These are phyloP conservation scores for Leccinum imitatum DNA, from an alignment of 768 basidiomycete species.

Conservation along the genomic window DNA sequence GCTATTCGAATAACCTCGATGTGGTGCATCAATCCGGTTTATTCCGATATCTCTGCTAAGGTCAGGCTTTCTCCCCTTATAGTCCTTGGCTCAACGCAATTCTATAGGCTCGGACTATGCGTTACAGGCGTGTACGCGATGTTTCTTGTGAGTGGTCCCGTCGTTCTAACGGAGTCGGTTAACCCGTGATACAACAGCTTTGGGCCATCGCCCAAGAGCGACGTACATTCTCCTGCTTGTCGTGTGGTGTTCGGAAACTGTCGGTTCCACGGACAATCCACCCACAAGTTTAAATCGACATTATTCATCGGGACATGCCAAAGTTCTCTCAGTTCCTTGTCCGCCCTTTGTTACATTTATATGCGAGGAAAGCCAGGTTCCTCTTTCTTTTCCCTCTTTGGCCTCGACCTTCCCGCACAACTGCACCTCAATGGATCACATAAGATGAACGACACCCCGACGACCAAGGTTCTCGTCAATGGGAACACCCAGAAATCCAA, in stretches of 20 bases:
- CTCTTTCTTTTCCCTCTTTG: constrained; percentile 56
- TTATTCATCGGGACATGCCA: constrained; percentile 86
- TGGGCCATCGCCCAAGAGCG: constrained; percentile 96
- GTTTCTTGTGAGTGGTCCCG: constrained; percentile 67
- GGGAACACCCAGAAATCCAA: constrained; percentile 26
- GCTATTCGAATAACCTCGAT: constrained; percentile 45
- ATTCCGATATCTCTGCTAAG: constrained; percentile 29
- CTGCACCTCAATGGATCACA: constrained; percentile 21
- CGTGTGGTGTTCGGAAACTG: neutral
- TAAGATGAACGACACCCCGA: constrained; percentile 24
- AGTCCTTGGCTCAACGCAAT: neutral
- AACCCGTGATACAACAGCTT: constrained; percentile 43
- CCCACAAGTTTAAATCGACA: constrained; percentile 80
- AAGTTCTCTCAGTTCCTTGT: constrained; percentile 72
- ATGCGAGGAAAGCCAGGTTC: constrained; percentile 55
- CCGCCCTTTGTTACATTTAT: constrained; percentile 74
- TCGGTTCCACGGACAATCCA: constrained; percentile 68
- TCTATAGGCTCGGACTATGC: constrained; percentile 65
- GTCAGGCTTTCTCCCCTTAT: constrained; percentile 5
- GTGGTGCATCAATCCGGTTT: no score
- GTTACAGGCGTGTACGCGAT: constrained; percentile 88
- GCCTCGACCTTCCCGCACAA: constrained; percentile 45
- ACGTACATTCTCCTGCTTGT: constrained; percentile 45
- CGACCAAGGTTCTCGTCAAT: constrained; percentile 40
- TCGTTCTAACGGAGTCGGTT: neutral